A percentile compares a stretch with the other conserved stretches of the same genome.
phyloP scores from a whole-genome alignment of 2,329 filamentous ascomycete species.

The Diaporthe ilicicola region DNA sequence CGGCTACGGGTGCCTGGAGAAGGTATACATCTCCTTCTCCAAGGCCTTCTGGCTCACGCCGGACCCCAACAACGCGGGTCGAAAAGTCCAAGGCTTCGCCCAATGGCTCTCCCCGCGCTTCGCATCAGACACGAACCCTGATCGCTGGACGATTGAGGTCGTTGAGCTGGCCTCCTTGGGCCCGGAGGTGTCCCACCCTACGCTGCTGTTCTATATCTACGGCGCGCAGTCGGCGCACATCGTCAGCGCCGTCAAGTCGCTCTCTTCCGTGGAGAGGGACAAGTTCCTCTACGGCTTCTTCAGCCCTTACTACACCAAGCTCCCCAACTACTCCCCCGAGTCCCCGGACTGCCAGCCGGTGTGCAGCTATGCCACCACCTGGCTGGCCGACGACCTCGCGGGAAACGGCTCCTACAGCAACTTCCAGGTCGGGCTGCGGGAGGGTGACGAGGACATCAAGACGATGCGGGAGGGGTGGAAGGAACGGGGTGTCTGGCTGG shows the following conservation, averaged over 20 bases:
- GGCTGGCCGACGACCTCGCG: conserved; percentile 80
- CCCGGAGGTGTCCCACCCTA: conserved; percentile 70
- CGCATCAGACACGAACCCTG: conserved; percentile 65
- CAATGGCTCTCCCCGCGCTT: conserved; percentile 81
- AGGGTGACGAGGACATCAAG: conserved; percentile 77
- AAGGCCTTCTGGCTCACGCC: conserved; percentile 74
- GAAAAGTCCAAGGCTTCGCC: conserved; percentile 70
- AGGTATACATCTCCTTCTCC: conserved; percentile 76
- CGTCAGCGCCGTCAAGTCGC: conserved; percentile 45
- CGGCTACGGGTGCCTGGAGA: conserved; percentile 76
- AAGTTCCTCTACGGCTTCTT: conserved; percentile 72
- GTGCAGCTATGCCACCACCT: conserved; percentile 75
- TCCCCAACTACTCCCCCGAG: conserved; percentile 70
- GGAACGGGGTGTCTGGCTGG: conserved; percentile 80
- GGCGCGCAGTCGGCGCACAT: conserved; percentile 65
- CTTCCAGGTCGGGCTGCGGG: conserved; percentile 78
- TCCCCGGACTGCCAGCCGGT: conserved; percentile 68
- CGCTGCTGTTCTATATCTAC: conserved; percentile 84
- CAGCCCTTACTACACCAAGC: conserved; percentile 77
- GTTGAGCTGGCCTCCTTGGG: conserved; percentile 77
- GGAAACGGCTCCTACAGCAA: conserved; percentile 87
- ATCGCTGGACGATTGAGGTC: conserved; percentile 77
- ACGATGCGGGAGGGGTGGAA: conserved; percentile 69
- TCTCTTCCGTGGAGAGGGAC: conserved; percentile 56
- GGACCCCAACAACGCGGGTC: conserved; percentile 45